Evolutionary conservation across 1,139 yeast genomes (phyloP), one percentile per base, ranked within the genome.

Genomic region (Kodamaea ohmeri): DNA sequence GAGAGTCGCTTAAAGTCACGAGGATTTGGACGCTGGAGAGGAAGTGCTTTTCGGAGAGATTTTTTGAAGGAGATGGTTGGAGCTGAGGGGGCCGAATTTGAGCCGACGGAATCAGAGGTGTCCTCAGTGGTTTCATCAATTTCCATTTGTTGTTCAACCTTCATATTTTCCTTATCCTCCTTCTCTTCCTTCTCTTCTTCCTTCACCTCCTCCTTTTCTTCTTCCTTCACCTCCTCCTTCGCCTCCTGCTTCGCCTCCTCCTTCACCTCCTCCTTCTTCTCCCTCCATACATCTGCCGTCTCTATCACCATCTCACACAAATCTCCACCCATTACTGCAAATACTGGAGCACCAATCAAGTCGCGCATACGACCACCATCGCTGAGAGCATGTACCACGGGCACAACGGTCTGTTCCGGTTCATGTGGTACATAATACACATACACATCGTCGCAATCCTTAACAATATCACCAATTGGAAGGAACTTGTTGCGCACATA

Each of bases 341-440:
- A 83, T 49, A 87, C 77, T 2, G 97, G 97, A 2, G 83, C 59
- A 1, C 89, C 94, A 61, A 86, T 84, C 2, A 61, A 49, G 40
- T 62, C 64, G 3, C 70, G 69, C 2, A 72, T 63, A 39, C 45
- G 60, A 52, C 52, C 74, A 39, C 49, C 67, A 39, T 73, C 76
- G 12, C 67, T 61, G 1, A 67, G 67, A 1, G 82, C 70, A 53
- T 74, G 82, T 41, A 80, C 65, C 0, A 88, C 86, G 0, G 96
- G 96, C 3, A 88, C 69, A 24, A 86, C 68, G 12, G 80, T 47
- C 46, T 79, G 82, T 2, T 51, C 42, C 0, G 67, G 59, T 20
- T 60, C 57, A 43, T 71, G 72, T 16, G 74, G 76, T 11, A 87
- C 64, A 47, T 87, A 87, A 55, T 88, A 87, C 44, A 87, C 78